These are phyloP conservation scores for Bipolaris gigantea DNA, from an alignment of 2,329 filamentous ascomycete species.

Conservation along the genomic window DNA sequence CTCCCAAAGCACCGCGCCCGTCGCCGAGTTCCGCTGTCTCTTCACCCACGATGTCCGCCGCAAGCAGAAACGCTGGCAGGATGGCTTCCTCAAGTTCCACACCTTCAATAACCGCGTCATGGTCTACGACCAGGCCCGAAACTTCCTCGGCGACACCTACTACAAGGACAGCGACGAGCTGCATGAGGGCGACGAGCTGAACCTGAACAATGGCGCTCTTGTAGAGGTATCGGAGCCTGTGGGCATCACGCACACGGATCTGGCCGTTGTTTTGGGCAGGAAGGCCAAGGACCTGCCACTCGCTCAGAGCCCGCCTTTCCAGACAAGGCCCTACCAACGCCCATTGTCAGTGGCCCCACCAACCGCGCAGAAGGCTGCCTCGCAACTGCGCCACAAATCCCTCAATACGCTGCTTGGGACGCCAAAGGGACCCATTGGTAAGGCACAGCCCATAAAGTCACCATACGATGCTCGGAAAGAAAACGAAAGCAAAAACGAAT, in stretches of 20 bases:
- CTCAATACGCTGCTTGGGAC: conserved; percentile 67
- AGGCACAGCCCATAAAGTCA: conserved; percentile 62
- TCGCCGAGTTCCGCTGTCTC: conserved; percentile 81
- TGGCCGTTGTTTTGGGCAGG: conserved; percentile 74
- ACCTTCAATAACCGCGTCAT: conserved; percentile 89
- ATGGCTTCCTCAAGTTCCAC: conserved; percentile 85
- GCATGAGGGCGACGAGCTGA: conserved; percentile 78
- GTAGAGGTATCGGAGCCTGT: conserved; percentile 79
- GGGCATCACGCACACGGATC: conserved; percentile 74
- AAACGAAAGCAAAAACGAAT: conserved; percentile 33
- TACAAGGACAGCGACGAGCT: conserved; percentile 72
- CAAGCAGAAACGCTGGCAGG: conserved; percentile 92
- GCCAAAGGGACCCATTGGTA: conserved; percentile 64
- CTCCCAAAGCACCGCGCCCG: conserved; percentile 68
- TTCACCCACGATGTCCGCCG: conserved; percentile 83
- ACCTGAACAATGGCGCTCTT: conserved; percentile 74
- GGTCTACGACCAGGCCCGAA: conserved; percentile 81
- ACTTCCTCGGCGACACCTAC: conserved; percentile 82
- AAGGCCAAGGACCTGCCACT: conserved; percentile 52
- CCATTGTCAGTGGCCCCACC: conserved; percentile 22
- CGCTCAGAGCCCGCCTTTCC: conserved; percentile 20
- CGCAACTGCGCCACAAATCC: conserved; percentile 59
- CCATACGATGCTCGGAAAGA: conserved; percentile 62
- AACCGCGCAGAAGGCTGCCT: conserved; percentile 15
- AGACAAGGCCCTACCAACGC: conserved; percentile 23